Evolutionary conservation across 495 filamentous ascomycete species (phyloP).

Genomic region (Aspergillus taichungensis): DNA sequence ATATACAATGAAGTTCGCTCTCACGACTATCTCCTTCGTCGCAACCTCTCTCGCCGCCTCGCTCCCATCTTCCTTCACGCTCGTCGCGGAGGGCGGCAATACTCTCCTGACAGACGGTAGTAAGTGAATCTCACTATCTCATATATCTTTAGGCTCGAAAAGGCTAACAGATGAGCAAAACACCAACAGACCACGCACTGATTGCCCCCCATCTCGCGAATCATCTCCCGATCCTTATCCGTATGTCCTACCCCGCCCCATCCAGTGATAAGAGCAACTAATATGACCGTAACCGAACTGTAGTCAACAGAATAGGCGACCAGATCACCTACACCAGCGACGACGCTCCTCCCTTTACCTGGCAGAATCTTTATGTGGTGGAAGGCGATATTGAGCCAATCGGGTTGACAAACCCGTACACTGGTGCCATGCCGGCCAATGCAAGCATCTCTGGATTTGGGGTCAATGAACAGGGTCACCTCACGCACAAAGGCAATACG

Average conservation of each 20-base stretch:
- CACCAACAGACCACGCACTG: conserved; percentile 10
- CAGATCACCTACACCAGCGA: conserved; percentile 19
- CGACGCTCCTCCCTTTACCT: conserved; percentile 17
- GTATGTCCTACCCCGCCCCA: conserved; percentile 9
- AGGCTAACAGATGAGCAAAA: neutral
- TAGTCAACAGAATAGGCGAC: conserved; percentile 11
- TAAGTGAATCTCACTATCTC: conserved; percentile 5
- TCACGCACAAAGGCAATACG: conserved; percentile 18
- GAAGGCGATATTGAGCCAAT: conserved; percentile 15
- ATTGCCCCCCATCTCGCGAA: conserved; percentile 16
- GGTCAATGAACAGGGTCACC: conserved; percentile 19
- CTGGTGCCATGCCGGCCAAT: conserved; percentile 18
- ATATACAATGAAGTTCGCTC: conserved; percentile 25
- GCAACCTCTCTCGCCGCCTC: conserved; percentile 17
- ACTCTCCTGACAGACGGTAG: conserved; percentile 26
- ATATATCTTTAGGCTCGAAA: neutral
- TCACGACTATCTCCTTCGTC: conserved; percentile 19
- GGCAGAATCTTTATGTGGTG: conserved; percentile 25
- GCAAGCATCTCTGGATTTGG: conserved; percentile 20
- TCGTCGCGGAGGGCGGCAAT: conserved; percentile 22
- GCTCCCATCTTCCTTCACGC: conserved; percentile 24
- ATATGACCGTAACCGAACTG: conserved; percentile 3
- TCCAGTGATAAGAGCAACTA: neutral
- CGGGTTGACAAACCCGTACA: conserved; percentile 24
- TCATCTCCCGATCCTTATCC: conserved; percentile 16